Percentiles rank a stretch among this genome's conserved stretches.
These are phyloP conservation scores for Penicillium rolfsii DNA, from an alignment of 2,329 filamentous ascomycete genomes.

Conservation along the genomic window DNA sequence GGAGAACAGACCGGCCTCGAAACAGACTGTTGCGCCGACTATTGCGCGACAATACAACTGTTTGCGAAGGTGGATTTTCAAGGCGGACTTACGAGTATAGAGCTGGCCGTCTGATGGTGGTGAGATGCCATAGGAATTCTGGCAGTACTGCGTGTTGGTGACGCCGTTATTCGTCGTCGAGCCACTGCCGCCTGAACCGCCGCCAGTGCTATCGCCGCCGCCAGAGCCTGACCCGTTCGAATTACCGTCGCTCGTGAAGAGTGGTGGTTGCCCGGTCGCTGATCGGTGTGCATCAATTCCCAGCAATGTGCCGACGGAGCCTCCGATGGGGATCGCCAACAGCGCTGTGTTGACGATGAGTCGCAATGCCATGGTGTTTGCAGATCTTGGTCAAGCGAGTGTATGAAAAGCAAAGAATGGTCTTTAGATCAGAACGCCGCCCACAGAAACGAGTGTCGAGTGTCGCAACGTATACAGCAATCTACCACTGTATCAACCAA, in stretches of 20 bases:
- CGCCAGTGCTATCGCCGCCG: constrained; percentile 26
- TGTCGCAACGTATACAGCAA: background rate
- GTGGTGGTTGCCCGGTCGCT: constrained; percentile 49
- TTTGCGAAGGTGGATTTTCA: background rate
- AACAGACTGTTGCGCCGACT: background rate
- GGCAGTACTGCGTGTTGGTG: constrained; percentile 46
- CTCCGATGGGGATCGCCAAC: constrained; percentile 55
- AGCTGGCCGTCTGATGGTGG: constrained; percentile 50
- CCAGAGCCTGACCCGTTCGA: constrained; percentile 13
- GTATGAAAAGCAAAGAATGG: background rate
- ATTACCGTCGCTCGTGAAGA: constrained; percentile 45
- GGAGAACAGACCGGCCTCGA: background rate
- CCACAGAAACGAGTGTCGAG: background rate
- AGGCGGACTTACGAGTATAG: constrained; percentile 51
- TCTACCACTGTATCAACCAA: background rate
- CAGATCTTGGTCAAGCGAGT: background rate
- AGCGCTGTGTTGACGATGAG: constrained; percentile 57
- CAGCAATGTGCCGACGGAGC: constrained; percentile 55
- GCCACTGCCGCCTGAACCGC: constrained; percentile 14
- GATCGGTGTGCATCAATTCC: constrained; percentile 53
- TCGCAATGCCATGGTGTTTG: constrained; percentile 35
- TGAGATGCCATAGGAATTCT: constrained; percentile 52
- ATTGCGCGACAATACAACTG: background rate
- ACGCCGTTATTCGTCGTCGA: constrained; percentile 40
- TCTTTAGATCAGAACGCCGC: background rate